These are phyloP conservation scores for Phytophthora gonapodyides DNA, from an alignment of 352 stramenopile species.

Conservation along the genomic window DNA sequence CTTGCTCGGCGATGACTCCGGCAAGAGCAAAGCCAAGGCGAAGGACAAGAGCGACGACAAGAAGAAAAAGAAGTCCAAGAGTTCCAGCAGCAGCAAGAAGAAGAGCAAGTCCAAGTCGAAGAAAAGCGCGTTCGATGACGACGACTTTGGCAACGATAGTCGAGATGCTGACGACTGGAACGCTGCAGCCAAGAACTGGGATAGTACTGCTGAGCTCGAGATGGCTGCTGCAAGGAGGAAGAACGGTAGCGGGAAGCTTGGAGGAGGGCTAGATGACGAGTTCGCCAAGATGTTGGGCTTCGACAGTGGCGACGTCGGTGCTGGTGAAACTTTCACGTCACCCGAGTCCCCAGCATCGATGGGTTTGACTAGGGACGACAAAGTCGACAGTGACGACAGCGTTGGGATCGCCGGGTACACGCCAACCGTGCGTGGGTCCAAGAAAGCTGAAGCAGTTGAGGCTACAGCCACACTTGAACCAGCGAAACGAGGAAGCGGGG, in stretches of 20 bases:
- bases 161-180: constrained; percentile 12
- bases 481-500: constrained; percentile 2
- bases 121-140: constrained; percentile 36
- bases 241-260: constrained; percentile 35
- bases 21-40: constrained; percentile 30
- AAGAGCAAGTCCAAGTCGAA: constrained; percentile 60
- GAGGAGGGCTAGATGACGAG: constrained; percentile 51
- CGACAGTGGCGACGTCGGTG: constrained; percentile 25
- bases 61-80: constrained; percentile 44
- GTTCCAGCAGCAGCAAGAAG: constrained; percentile 39
- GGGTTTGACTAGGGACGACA: constrained; percentile 28
- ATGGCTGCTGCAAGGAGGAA: constrained; percentile 43
- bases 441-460: constrained; percentile 13
- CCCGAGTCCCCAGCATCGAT: constrained; percentile 7
- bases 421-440: constrained; percentile 16
- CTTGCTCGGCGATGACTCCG: constrained; percentile 48
- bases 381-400: constrained; percentile 15
- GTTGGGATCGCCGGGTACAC: constrained; percentile 23
- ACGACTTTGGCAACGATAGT: constrained; percentile 30
- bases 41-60: constrained; percentile 42
- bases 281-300: constrained; percentile 72
- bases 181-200: constrained; percentile 28
- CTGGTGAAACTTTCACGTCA: constrained; percentile 6
- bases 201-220: constrained; percentile 34
- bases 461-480: background rate